Evolutionary conservation across 208 protist genomes (phyloP).

Genomic region (Porcisia deanei): DNA sequence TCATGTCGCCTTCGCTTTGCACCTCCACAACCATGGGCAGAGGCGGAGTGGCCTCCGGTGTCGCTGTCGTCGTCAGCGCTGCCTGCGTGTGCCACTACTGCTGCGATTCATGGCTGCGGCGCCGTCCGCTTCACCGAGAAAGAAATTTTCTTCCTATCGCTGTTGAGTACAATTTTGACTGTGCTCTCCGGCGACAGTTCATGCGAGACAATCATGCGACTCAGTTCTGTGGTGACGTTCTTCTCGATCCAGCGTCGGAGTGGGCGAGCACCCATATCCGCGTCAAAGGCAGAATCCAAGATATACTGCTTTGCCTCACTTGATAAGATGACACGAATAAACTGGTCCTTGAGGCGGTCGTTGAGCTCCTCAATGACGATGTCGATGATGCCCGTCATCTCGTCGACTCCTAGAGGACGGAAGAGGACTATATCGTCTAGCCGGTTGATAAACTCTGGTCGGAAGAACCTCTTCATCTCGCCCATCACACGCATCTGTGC

Average conservation of each 20-base stretch:
- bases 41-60: neutral
- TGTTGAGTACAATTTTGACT: slow-evolving; percentile 55
- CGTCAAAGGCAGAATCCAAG: slow-evolving; percentile 66
- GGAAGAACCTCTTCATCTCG: slow-evolving; percentile 88
- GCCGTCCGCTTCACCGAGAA: slow-evolving; percentile 65
- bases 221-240: slow-evolving; percentile 88
- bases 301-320: slow-evolving; percentile 75
- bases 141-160: slow-evolving; percentile 39
- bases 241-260: slow-evolving; percentile 90
- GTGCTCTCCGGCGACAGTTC: slow-evolving; percentile 75
- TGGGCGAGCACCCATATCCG: slow-evolving; percentile 91
- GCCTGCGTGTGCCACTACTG: neutral
- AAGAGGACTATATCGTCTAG: slow-evolving; percentile 98
- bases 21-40: neutral
- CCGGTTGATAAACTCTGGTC: slow-evolving; percentile 98
- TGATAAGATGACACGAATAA: slow-evolving; percentile 54
- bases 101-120: neutral
- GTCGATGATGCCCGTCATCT: slow-evolving; percentile 92
- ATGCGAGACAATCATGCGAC: slow-evolving; percentile 82
- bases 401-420: slow-evolving; percentile 79
- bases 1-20: neutral
- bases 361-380: slow-evolving; percentile 90
- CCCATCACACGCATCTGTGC: slow-evolving; percentile 86
- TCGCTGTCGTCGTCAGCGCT: neutral
- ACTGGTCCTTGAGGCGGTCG: slow-evolving; percentile 59